Evolutionary conservation across 1,139 yeast genomes (phyloP), one percentile per base, ranked within the genome.

Genomic region (Yamadazyma buinensis): DNA sequence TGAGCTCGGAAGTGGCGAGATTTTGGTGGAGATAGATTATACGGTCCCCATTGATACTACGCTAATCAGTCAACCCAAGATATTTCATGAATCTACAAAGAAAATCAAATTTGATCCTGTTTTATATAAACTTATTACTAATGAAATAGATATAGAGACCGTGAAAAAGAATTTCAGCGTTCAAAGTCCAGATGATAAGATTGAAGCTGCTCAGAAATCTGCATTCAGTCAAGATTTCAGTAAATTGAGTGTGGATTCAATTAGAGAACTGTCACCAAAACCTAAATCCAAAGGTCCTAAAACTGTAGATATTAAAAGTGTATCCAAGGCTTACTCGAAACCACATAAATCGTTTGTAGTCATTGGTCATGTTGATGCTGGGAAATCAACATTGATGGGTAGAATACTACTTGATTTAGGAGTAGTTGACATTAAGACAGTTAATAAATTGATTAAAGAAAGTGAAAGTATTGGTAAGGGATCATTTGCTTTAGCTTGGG

Each of bases 301-400:
- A 14, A 6, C 39, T 29, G 20, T 37, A 15, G 32, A 41, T 52
- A n/a, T 25, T 7, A 12, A 17, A 2, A 63, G 75, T 32, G 54
- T 73, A 14, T 38, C 59, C 7, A 47, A 54, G 5, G 50, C 65
- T 14, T 59, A 59, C 26, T 40, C 55, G 11, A 84, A 83, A 49
- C 87, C 90, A 3, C 80, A 76, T 42, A 66, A 81, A 36, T 79
- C 90, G 14, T 84, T 86, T 55, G 95, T 87, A 20, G 94, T 87
- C 4, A 79, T 85, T 42, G 98, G 99, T 3, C 98, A 94, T 61
- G 97, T 94, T 14, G 99, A 94, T 62, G 95, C 97, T 0, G 99
- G 99, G 9, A 94, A 94, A 56, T 87, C 96, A 3, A 94, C 99
- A 0, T 65, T 94, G 23, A 84, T 94, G 77, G 99, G 99, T 7